Base-by-base conservation (phyloP, 1,284 basidiomycete species). In the Ganoderma multipileum region DNA sequence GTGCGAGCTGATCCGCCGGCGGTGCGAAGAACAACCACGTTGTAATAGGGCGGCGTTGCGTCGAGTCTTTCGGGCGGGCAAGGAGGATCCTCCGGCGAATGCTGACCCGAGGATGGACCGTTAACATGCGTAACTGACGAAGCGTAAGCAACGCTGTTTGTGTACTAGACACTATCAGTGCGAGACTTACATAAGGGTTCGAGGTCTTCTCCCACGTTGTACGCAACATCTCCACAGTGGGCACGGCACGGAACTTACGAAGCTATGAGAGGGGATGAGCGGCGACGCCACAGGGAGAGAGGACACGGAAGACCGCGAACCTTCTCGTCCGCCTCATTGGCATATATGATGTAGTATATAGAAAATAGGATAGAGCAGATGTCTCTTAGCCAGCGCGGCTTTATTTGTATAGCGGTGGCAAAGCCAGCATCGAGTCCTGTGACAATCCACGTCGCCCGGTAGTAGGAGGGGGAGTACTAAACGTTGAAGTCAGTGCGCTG, bases 381-480 rank as follows among this genome's bases (percentile, higher is more conserved):
- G 78, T 99, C 96, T 72, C 92, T 87, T 12, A 98, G 80, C 95
- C 95, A 98, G 77, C 94, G 95, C 0, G 95, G 94, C n/a, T 91
- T 89, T 71, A 99, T 94, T 2, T 89, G 84, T 92, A 97, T 96
- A 11, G 97, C 96, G 0, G 96, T 96, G 0, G 97, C 95, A 77
- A 99, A 99, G 1, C 97, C 97, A 0, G 97, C 96, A 78, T 99
- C 97, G n/a, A 99, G 85, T 0, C 96, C 97, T 0, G 93, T 97
- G 64, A 83, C 90, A 73, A 99, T 91, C 93, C 97, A 99, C 60
- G 97, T 98, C n/a, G 96, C 97, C 36, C 97, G 91, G 80, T 97
- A 98, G 79, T 97, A 98, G 8, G 95, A 93, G 2, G 94, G 87
- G 1, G 95, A 95, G 78, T 98, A 98, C 94, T 96, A 50, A 38